phyloP scores from a whole-genome alignment of 2,329 filamentous ascomycete species.

The Apiospora sp. region DNA sequence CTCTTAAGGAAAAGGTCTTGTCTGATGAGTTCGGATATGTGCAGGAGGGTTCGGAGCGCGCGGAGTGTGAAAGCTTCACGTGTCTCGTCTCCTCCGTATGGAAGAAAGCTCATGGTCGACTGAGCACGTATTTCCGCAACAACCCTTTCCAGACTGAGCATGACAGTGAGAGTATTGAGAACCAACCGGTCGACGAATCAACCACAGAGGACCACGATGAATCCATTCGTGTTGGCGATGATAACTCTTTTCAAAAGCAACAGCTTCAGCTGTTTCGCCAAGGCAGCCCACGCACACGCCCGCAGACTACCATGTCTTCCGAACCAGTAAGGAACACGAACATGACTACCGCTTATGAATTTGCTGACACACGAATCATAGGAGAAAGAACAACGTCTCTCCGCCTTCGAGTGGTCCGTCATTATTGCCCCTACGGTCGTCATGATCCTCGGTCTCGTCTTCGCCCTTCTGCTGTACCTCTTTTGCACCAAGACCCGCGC shows the following conservation, averaged over 20 bases:
- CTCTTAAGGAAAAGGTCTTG: conserved; percentile 51
- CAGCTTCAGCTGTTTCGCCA: neutral
- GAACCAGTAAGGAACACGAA: neutral
- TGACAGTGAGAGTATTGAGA: neutral
- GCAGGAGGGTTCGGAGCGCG: conserved; percentile 36
- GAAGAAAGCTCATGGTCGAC: conserved; percentile 36
- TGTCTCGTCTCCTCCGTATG: conserved; percentile 52
- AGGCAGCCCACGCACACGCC: neutral
- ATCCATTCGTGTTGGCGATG: conserved; percentile 3
- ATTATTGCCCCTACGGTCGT: conserved; percentile 4
- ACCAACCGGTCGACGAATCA: neutral
- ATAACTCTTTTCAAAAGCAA: neutral
- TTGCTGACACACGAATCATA: neutral
- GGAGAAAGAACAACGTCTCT: neutral
- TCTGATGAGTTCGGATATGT: conserved; percentile 44
- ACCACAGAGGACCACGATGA: neutral
- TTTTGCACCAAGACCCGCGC: conserved; percentile 19
- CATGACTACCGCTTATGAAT: neutral
- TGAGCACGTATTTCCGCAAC: neutral
- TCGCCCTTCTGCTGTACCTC: neutral
- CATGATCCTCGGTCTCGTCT: neutral
- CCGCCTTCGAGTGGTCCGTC: neutral
- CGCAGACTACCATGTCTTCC: neutral
- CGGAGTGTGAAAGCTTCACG: conserved; percentile 50
- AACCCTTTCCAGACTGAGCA: neutral